Base-by-base conservation (phyloP, 352 stramenopile genomes). In the Pythium insidiosum region DNA sequence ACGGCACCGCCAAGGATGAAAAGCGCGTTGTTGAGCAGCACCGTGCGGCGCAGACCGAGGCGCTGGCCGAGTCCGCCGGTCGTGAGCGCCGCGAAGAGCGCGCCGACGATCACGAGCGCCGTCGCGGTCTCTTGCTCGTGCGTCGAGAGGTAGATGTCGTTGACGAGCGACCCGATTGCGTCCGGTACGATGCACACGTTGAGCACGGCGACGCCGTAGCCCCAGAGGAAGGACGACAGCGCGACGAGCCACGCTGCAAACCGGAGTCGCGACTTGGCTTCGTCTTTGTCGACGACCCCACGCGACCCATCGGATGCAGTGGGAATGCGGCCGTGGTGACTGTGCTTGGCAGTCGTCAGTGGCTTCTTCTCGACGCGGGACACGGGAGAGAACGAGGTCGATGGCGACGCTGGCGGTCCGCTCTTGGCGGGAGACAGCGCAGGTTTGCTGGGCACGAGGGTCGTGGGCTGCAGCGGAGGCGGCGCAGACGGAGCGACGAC, bases 161-260 rank as follows among this genome's bases (percentile, higher is more conserved):
- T 43, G 4, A 91, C 61, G 19, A 91, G 54, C 33, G 78, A 91
- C 0, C 78, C 78, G 2, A 81, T 38, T 10, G 75, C 78, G 25
- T 91, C 62, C 0, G 73, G 71, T 0, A 88, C 68, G 46, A 91
- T 84, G 41, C 78, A 91, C 5, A 91, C 73, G 41, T 91, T 91
- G 9, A 91, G 61, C 24, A 84, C 78, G 5, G 68, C 55, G 22
- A 71, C 58, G 23, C 68, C 63, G 40, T 86, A 88, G 20, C 78
- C 78, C 73, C 78, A 91, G 41, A 91, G 68, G 38, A 91, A 88
- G 25, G 75, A 88, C 7, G 75, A 87, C 31, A 91, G 59, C 28
- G 75, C 66, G 35, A 91, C 62, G 25, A 91, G 45, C 54, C 58
- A 68, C 13, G 77, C 74, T 3, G 77, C 54, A 6, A 87, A 55